These are phyloP conservation scores for Macrolepiota albuminosa DNA, from an alignment of 768 basidiomycete genomes.

Conservation along the genomic window DNA sequence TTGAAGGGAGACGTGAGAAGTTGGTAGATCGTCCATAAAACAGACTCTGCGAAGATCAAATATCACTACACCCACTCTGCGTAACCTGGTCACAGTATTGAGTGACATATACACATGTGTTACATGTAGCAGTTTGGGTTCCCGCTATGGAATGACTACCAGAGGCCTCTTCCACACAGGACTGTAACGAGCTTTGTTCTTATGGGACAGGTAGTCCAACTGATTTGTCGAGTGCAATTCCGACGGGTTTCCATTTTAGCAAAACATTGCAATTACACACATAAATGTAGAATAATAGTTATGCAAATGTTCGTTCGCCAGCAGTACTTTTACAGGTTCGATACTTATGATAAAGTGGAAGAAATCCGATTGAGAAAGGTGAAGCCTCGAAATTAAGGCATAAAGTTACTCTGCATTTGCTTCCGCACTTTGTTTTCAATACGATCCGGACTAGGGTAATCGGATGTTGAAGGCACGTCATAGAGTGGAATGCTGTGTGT, in stretches of 20 bases:
- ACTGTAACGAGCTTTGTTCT: no score
- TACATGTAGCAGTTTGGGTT: no score
- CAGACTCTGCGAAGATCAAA: background rate
- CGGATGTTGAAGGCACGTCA: conserved; percentile 9
- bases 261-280: no score
- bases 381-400: background rate
- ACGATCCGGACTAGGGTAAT: background rate
- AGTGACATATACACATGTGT: no score
- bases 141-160: no score
- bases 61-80: background rate
- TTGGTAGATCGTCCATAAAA: background rate
- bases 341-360: background rate
- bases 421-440: background rate
- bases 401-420: background rate
- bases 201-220: no score
- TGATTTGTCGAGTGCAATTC: no score
- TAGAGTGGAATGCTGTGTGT: conserved; percentile 19
- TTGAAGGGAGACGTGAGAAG: conserved; percentile 28
- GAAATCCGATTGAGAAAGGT: background rate
- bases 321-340: background rate
- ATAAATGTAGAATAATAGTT: background rate
- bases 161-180: no score
- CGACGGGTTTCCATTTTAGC: no score
- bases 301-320: background rate
- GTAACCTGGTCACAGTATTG: no score